Conservation (phyloP, 2,329 filamentous ascomycete genomes). For the Coleophoma eucalyptorum region DNA sequence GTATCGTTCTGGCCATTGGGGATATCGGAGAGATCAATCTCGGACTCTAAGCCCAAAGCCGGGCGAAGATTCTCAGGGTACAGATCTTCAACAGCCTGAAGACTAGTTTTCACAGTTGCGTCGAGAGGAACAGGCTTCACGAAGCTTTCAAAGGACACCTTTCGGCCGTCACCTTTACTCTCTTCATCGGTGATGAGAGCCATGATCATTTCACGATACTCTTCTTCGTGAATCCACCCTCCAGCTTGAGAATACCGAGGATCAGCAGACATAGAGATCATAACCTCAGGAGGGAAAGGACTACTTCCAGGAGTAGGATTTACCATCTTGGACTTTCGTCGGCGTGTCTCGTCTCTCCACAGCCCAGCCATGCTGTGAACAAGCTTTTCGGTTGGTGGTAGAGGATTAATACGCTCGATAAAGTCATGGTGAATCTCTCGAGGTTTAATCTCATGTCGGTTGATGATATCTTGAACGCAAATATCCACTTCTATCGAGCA, state of each 20-base stretch:
- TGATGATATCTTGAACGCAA: slow-evolving; percentile 82
- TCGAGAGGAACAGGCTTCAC: slow-evolving; percentile 49
- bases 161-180: slow-evolving; percentile 36
- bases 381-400: slow-evolving; percentile 68
- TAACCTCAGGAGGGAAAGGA: slow-evolving; percentile 75
- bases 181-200: slow-evolving; percentile 63
- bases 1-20: slow-evolving; percentile 9
- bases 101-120: slow-evolving; percentile 64
- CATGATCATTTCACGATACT: slow-evolving; percentile 65
- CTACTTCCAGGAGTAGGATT: slow-evolving; percentile 61
- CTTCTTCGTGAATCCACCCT: slow-evolving; percentile 92
- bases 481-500: slow-evolving; percentile 90
- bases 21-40: slow-evolving; percentile 1
- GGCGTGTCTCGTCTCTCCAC: slow-evolving; percentile 84
- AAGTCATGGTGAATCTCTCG: slow-evolving; percentile 87
- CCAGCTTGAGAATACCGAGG: slow-evolving; percentile 65
- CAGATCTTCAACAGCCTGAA: slow-evolving; percentile 85
- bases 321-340: slow-evolving; percentile 70
- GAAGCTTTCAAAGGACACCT: slow-evolving; percentile 63
- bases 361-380: slow-evolving; percentile 92
- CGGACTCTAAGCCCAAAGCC: slow-evolving; percentile 33
- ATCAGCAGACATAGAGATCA: slow-evolving; percentile 88
- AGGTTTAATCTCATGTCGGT: slow-evolving; percentile 70
- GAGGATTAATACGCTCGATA: slow-evolving; percentile 63
- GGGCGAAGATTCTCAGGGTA: slow-evolving; percentile 63